Evolutionary conservation across 139 green algal genomes (phyloP), one percentile per base, ranked within the genome.

Genomic region (Pleodorina starrii): DNA sequence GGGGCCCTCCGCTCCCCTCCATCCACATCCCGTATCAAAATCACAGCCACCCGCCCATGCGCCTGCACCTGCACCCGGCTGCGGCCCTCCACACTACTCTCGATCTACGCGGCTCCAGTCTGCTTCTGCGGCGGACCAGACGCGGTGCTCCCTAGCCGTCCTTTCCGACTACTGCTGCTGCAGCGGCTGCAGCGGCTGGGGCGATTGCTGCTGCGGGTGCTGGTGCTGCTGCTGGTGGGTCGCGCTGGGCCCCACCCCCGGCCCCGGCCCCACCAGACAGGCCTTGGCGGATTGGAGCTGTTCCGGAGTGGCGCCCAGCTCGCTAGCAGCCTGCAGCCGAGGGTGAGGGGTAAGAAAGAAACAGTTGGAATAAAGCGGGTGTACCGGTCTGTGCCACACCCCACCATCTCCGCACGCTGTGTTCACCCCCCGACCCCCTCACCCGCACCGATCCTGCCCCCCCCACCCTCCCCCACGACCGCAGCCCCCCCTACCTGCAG

Each of bases 221-320:
- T 80, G 63, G 5, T 43, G 63, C 63, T 73, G 63, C n/a, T 43
- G 63, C 14, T 73, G 63, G 5, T 40, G 63, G 29, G 29, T 14
- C n/a, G 63, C 21, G 19, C n/a, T n/a, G n/a, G 57, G 57, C 14
- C n/a, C 14, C n/a, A n/a, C n/a, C n/a, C n/a, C n/a, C n/a, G n/a
- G n/a, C 42, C 57, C 35, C 2, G 63, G 32, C 4, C 48, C 57
- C 57, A 25, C 32, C 44, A 87, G 81, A 16, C 36, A 17, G 17
- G 81, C 81, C 63, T 59, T 59, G 16, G 81, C 81, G 21, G 63
- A 42, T 16, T 66, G 43, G 42, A 94, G 63, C 79, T 93, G 73
- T 32, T 90, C 87, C 1, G 76, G 40, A 0, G 46, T 57, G 9
- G 90, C 90, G 1, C 88, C 86, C 73, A 94, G 86, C 90, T 95